Evolutionary conservation across 2,329 filamentous ascomycete genomes (phyloP).

Genomic region (Canariomyces notabilis): DNA sequence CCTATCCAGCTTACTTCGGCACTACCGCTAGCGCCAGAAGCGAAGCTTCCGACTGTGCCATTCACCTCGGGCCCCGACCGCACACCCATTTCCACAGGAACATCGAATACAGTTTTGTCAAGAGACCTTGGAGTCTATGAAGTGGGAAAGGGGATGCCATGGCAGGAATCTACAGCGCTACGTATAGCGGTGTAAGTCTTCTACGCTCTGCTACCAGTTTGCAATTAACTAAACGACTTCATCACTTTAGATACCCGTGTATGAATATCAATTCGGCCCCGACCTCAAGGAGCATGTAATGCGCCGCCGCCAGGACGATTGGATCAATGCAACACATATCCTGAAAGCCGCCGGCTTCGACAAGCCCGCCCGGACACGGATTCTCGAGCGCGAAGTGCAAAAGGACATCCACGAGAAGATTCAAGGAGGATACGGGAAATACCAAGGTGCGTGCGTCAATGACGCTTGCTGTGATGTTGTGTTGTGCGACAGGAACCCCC

Average conservation of each 20-base stretch:
- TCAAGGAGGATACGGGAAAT: slow-evolving; percentile 97
- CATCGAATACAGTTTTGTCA: no score
- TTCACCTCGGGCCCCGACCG: no score
- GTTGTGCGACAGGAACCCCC: no score
- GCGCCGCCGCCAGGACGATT: slow-evolving; percentile 87
- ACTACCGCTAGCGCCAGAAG: no score
- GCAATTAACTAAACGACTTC: slow-evolving; percentile 8
- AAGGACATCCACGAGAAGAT: slow-evolving; percentile 97
- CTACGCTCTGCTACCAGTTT: slow-evolving; percentile 4
- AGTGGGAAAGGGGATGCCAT: slow-evolving; percentile 26
- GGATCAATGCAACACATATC: slow-evolving; percentile 99
- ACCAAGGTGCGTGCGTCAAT: slow-evolving; percentile 84
- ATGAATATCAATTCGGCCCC: slow-evolving; percentile 80
- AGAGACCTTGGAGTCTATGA: background rate
- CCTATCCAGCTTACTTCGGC: no score
- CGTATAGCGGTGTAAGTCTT: slow-evolving; percentile 62
- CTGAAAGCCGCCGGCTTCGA: slow-evolving; percentile 95
- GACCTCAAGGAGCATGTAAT: slow-evolving; percentile 86
- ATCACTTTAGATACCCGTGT: slow-evolving; percentile 73
- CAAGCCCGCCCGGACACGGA: slow-evolving; percentile 90
- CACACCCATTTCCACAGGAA: no score
- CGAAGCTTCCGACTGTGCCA: no score
- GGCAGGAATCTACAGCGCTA: slow-evolving; percentile 60
- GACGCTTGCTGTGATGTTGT: no score
- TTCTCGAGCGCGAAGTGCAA: slow-evolving; percentile 93